Conservation (phyloP, 345 rosid genomes). For the Murraya paniculata region DNA sequence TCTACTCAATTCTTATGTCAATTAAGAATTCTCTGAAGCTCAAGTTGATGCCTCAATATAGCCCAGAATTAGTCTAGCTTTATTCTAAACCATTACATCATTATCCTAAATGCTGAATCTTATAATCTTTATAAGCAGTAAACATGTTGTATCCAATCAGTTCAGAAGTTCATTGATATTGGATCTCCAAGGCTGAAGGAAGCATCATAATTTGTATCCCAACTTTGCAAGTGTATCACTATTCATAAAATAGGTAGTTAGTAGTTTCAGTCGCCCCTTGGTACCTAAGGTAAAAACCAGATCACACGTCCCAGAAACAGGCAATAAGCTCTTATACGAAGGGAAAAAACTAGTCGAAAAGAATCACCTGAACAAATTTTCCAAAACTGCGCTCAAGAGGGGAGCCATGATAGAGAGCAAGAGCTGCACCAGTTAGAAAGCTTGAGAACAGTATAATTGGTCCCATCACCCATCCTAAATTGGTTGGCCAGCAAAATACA, state of each 20-base stretch:
- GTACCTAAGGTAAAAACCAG: neutral
- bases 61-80: neutral
- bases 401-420: conserved; percentile 87
- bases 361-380: conserved; percentile 73
- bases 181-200: neutral
- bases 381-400: conserved; percentile 80
- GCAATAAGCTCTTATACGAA: neutral
- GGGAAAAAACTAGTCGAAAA: neutral
- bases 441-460: conserved; percentile 59
- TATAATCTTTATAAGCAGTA: too few species aligned
- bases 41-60: neutral
- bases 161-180: neutral
- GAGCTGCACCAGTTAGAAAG: conserved; percentile 70
- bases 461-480: conserved; percentile 95
- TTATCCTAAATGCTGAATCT: too few species aligned
- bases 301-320: neutral
- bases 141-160: neutral
- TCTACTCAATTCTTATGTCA: neutral
- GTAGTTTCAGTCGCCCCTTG: neutral
- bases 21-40: too few species aligned
- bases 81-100: neutral
- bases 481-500: conserved; percentile 83
- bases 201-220: too few species aligned
- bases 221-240: neutral
- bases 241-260: neutral